Evolutionary conservation across 2,329 filamentous ascomycete species (phyloP).

Genomic region (Kalmusia sp.): DNA sequence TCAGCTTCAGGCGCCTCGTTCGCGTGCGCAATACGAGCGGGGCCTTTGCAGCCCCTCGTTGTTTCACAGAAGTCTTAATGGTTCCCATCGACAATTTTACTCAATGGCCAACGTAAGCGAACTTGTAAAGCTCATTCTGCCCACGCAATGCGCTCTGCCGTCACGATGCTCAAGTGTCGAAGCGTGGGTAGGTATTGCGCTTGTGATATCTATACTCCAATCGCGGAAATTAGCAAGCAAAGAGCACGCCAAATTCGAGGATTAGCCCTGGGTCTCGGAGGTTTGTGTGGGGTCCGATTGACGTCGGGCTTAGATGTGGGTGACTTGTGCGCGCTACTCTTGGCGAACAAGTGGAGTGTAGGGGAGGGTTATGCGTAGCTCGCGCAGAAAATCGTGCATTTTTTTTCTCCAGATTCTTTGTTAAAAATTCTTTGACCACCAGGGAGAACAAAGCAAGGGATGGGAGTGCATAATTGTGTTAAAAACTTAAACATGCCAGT

Average conservation of each 20-base stretch:
- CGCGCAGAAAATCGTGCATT: too few relatives aligned
- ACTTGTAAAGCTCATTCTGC: neutral
- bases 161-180: neutral
- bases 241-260: neutral
- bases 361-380: too few relatives aligned
- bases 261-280: conserved; percentile 4
- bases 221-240: neutral
- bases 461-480: too few relatives aligned
- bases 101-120: too few relatives aligned
- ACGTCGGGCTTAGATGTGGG: neutral
- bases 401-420: too few relatives aligned
- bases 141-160: neutral
- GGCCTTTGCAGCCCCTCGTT: conserved; percentile 5
- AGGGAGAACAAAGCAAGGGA: neutral
- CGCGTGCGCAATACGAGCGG: neutral
- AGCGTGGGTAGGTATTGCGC: too few relatives aligned
- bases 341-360: too few relatives aligned
- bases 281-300: conserved; percentile 2
- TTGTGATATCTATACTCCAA: too few relatives aligned
- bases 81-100: too few relatives aligned
- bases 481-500: too few relatives aligned
- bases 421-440: too few relatives aligned
- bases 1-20: conserved; percentile 5
- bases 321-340: neutral
- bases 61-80: neutral